Percentiles rank a stretch among this genome's conserved stretches.
phyloP scores from a whole-genome alignment of 2,329 filamentous ascomycete genomes.

The Gaeumannomyces sp. region DNA sequence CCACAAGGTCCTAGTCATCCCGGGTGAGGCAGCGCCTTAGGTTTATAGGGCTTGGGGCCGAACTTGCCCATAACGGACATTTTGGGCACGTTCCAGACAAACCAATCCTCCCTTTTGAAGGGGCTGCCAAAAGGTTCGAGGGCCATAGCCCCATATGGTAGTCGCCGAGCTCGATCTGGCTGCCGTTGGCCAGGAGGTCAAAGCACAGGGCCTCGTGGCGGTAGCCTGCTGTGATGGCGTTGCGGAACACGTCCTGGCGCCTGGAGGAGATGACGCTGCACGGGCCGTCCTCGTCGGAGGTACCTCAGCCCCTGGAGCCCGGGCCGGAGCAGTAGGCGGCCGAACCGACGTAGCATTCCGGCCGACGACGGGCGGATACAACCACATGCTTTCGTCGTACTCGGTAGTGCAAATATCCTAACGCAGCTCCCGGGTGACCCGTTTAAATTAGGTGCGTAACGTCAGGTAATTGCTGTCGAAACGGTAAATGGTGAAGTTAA shows the following conservation, averaged over 20 bases:
- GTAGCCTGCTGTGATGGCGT: slow-evolving; percentile 14
- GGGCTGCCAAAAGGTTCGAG: slow-evolving; percentile 11
- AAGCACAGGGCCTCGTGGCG: slow-evolving; percentile 14
- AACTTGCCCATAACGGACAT: neutral
- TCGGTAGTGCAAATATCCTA: slow-evolving; percentile 20
- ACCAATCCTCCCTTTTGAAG: slow-evolving; percentile 9
- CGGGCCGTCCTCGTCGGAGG: slow-evolving; percentile 11
- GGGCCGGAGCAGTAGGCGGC: slow-evolving; percentile 15
- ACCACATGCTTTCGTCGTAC: slow-evolving; percentile 19
- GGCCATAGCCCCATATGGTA: neutral
- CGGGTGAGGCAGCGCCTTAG: too few relatives aligned
- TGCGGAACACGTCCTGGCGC: slow-evolving; percentile 15
- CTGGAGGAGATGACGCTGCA: too few relatives aligned
- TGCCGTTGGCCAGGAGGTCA: slow-evolving; percentile 17
- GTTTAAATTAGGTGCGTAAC: slow-evolving; percentile 9
- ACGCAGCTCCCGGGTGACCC: slow-evolving; percentile 22
- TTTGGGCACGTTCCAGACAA: neutral
- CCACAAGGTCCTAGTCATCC: too few relatives aligned
- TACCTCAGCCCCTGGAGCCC: neutral
- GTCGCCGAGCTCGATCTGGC: slow-evolving; percentile 27
- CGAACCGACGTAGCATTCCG: slow-evolving; percentile 18
- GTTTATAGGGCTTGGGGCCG: too few relatives aligned
- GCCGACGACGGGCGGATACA: slow-evolving; percentile 19
- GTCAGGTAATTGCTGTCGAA: neutral
- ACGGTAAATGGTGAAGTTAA: slow-evolving; percentile 17